Conservation (phyloP, 305 asterid genomes). For the Plantago coronopus region DNA sequence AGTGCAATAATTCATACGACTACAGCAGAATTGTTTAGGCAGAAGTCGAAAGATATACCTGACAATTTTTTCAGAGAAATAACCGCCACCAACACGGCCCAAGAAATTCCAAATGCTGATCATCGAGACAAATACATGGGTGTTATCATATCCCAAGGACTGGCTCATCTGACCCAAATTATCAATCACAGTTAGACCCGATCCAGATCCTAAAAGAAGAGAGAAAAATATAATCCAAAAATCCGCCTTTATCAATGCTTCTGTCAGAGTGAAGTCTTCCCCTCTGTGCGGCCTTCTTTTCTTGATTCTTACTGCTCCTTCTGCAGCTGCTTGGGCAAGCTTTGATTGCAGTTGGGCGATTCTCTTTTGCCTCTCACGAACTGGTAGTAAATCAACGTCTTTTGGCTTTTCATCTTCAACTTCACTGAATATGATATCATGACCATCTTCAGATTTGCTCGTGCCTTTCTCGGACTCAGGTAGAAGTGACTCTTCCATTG, state of each 20-base stretch:
- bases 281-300: constrained; percentile 83
- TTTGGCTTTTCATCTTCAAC: constrained; percentile 79
- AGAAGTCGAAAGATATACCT: constrained; percentile 34
- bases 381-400: constrained; percentile 64
- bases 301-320: constrained; percentile 84
- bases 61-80: constrained; percentile 80
- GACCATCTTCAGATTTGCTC: constrained; percentile 33
- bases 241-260: constrained; percentile 89
- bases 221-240: constrained; percentile 88
- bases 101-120: constrained; percentile 90
- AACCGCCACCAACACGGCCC: constrained; percentile 89
- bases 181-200: constrained; percentile 88
- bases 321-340: constrained; percentile 89
- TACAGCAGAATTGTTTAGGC: background rate
- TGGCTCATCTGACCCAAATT: constrained; percentile 88
- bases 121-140: constrained; percentile 79
- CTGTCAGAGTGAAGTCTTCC: constrained; percentile 78
- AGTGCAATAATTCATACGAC: too few species aligned
- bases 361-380: constrained; percentile 66
- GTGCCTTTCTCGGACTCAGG: constrained; percentile 38
- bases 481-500: constrained; percentile 55
- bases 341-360: constrained; percentile 71
- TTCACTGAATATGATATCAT: constrained; percentile 73
- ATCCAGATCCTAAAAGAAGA: constrained; percentile 83
- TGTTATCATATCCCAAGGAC: constrained; percentile 68